A percentile compares a stretch with the other conserved stretches of the same genome.
phyloP scores from a whole-genome alignment of 2,329 filamentous ascomycete species.

The Sporothrix brasiliensis region DNA sequence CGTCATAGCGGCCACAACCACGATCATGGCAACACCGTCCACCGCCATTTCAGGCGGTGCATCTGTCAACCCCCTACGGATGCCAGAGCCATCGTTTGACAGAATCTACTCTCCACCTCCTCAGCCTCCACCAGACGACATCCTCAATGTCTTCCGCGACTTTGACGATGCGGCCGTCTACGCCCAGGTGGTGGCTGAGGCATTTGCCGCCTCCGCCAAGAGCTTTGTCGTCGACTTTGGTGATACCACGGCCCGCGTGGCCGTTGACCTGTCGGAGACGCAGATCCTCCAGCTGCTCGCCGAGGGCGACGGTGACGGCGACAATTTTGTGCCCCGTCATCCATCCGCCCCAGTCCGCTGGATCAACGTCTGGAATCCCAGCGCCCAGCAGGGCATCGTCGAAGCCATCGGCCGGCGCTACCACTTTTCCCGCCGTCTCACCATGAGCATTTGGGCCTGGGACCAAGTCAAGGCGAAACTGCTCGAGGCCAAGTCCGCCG shows the following conservation, averaged over 20 bases:
- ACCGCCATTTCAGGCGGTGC: not conserved
- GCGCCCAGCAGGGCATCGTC: slow-evolving; percentile 60
- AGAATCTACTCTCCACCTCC: not conserved
- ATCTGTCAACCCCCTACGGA: not conserved
- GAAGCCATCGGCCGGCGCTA: slow-evolving; percentile 62
- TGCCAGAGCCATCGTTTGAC: not conserved
- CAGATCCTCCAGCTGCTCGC: slow-evolving; percentile 49
- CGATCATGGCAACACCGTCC: not conserved
- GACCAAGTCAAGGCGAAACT: slow-evolving; percentile 34
- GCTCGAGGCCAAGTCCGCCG: not conserved
- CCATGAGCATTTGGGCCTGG: slow-evolving; percentile 61
- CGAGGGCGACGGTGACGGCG: slow-evolving; percentile 30
- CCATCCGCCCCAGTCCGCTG: slow-evolving; percentile 60
- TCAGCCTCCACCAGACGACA: not conserved
- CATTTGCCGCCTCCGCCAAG: slow-evolving; percentile 47
- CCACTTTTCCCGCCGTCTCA: slow-evolving; percentile 67
- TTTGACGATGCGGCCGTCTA: slow-evolving; percentile 58
- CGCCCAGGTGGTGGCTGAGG: slow-evolving; percentile 47
- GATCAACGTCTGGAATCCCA: slow-evolving; percentile 76
- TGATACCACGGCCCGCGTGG: slow-evolving; percentile 56
- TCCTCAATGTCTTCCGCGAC: slow-evolving; percentile 47
- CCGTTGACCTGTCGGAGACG: slow-evolving; percentile 54
- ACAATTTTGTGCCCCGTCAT: not conserved
- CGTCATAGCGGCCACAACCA: not conserved
- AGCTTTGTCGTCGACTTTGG: slow-evolving; percentile 71